Base-by-base conservation (phyloP, 169 alveolate genomes). In the Plasmodium yoelii region DNA sequence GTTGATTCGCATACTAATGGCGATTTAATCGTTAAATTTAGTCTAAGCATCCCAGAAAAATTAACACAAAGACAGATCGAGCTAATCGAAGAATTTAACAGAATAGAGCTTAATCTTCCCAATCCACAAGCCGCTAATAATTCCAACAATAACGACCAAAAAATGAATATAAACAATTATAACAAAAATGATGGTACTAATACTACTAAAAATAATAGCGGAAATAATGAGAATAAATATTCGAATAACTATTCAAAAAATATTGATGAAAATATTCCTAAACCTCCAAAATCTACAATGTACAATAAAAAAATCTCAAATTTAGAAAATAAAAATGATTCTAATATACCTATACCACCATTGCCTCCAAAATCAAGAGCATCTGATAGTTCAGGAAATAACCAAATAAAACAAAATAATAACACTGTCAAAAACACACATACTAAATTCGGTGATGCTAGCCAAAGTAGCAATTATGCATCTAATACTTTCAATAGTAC, bases 1-100 rank as follows among this genome's bases (percentile, higher is more conserved):
- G 87, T 94, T 19, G 96, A 93, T 63, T 91, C 94, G 18, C 88
- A 94, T n/a, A 93, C 73, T 42, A 82, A 92, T 61, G 98, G 98
- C 1, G 94, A 96, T 67, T 69, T 94, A 80, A 82, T 96, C 22
- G 92, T 95, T 26, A 96, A 96, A 87, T 93, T 95, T 88, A 91
- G 92, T 46, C 84, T 94, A 64, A 93, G 86, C 68, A 92, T 94
- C 15, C 95, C 95, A 28, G 95, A 86, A 51, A 60, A 59, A 49
- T 87, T 93, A 69, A 87, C 95, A 4, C 88, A 75, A 8, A 74
- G 92, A 64, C 96, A 94, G 82, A 82, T 88, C 77, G 94, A 94
- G 64, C 61, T 94, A 53, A 91, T 94, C 15, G 94, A 92, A 57
- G 95, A 94, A 86, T 94, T 94, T 71, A 94, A 94, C 47, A 46